These are phyloP conservation scores for Collybiopsis confluens DNA, from an alignment of 768 basidiomycete genomes.

Conservation along the genomic window DNA sequence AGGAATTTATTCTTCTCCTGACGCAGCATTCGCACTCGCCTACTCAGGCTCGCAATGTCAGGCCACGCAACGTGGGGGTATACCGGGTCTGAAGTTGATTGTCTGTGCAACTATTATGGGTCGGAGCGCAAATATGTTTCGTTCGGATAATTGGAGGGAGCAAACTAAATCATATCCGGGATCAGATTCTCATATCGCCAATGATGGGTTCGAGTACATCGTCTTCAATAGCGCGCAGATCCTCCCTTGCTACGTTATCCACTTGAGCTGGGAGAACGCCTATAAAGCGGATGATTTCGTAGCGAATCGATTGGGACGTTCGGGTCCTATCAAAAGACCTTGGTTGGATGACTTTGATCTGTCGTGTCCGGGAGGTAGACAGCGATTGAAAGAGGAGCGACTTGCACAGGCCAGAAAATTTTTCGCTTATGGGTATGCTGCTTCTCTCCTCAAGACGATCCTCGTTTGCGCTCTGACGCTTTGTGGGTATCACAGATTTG, in stretches of 20 bases:
- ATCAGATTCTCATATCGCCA: slow-evolving; percentile 9
- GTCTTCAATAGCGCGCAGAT: slow-evolving; percentile 9
- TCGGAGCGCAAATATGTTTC: neutral
- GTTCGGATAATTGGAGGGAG: slow-evolving; percentile 7
- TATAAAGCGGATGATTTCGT: slow-evolving; percentile 1
- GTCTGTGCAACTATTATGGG: slow-evolving; percentile 11
- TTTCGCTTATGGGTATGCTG: slow-evolving; percentile 8
- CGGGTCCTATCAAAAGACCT: neutral
- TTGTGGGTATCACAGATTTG: neutral
- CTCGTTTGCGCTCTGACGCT: no score
- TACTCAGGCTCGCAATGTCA: slow-evolving; percentile 3
- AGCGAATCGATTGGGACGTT: neutral
- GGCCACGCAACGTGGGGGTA: slow-evolving; percentile 1
- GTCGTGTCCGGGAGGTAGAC: slow-evolving; percentile 7
- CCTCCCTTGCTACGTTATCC: slow-evolving; percentile 9
- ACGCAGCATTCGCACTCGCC: slow-evolving; percentile 1
- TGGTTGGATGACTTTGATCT: neutral
- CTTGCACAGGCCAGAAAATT: slow-evolving; percentile 8
- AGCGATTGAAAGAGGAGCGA: slow-evolving; percentile 5
- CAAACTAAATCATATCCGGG: slow-evolving; percentile 5
- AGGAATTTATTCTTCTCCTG: slow-evolving; percentile 10
- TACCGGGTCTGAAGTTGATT: slow-evolving; percentile 7
- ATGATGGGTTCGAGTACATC: slow-evolving; percentile 8
- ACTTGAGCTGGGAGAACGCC: slow-evolving; percentile 5
- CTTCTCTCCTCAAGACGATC: no score